These are phyloP conservation scores for Biscogniauxia mediterranea DNA, from an alignment of 2,329 filamentous ascomycete species.

Conservation along the genomic window DNA sequence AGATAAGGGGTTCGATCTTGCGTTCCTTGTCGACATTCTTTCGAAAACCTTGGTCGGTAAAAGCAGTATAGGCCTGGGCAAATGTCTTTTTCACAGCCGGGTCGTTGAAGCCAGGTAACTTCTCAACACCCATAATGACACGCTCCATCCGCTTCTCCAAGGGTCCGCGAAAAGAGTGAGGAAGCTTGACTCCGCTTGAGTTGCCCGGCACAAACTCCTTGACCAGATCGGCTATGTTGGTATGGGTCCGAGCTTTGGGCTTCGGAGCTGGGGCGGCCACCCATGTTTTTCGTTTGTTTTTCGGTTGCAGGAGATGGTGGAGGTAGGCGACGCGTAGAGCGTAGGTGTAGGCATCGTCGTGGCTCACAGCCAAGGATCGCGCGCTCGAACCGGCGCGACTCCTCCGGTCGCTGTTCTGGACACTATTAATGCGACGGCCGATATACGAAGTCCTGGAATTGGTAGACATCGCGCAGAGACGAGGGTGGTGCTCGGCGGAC, in stretches of 20 bases:
- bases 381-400: conserved; percentile 47
- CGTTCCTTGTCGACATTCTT: conserved; percentile 93
- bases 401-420: conserved; percentile 40
- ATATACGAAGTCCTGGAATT: conserved; percentile 47
- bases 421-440: conserved; percentile 44
- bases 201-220: conserved; percentile 71
- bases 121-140: conserved; percentile 78
- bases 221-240: conserved; percentile 80
- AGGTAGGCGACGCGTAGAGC: conserved; percentile 89
- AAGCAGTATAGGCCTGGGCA: conserved; percentile 87
- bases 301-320: conserved; percentile 87
- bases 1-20: conserved; percentile 84
- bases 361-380: conserved; percentile 49
- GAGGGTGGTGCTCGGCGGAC: background rate
- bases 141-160: conserved; percentile 73
- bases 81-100: conserved; percentile 90
- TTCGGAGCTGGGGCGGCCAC: conserved; percentile 63
- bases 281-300: conserved; percentile 86
- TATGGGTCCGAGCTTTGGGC: conserved; percentile 60
- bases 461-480: conserved; percentile 45
- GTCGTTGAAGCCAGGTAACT: conserved; percentile 85
- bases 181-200: conserved; percentile 53
- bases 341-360: conserved; percentile 87
- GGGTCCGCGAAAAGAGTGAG: conserved; percentile 51
- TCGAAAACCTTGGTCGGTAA: conserved; percentile 84